Base-by-base conservation (phyloP, 805 yeast genomes). In the Maudiozyma turicensis region DNA sequence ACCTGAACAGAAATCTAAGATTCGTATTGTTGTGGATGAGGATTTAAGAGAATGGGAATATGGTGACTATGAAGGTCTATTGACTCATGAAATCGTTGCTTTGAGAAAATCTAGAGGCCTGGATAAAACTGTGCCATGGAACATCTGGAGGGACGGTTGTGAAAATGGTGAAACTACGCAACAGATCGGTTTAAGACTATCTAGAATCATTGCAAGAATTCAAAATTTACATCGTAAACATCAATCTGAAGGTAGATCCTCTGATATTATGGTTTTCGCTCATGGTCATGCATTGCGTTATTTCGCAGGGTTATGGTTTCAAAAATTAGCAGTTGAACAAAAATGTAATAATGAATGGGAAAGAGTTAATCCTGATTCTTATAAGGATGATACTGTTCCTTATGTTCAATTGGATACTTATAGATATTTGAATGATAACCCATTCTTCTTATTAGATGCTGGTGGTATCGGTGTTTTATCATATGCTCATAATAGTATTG, bases 21-120 rank as follows among this genome's bases (percentile, higher is more conserved):
- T 82, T 45, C 69, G 74, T 8, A 58, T 75, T 42, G 67, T 71
- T 50, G 73, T 74, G 15, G 83, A 81, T 53, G 80, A 85, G 45
- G 89, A 87, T 58, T 67, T 89, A 45, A 77, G 93, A 57, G 98
- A 91, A 68, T 91, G 97, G 97, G 95, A 87, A 56, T 91, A 91
- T 60, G 98, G 98, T 56, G 93, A 86, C 61, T 91, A 91, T 65
- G 98, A 91, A 72, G 98, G 98, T 5, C 66, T 81, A 55, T 63
- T 75, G 50, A 84, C 95, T 1, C 64, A 69, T 6, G 79, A 90
- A 58, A 88, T 90, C 64, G 69, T 74, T 42, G 77, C 72, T 11
- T 66, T 79, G 55, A 78, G 95, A 63, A 68, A 69, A 30, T 57
- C 68, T 31, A 73, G 82, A 48, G 95, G 93, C 0, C 66, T 85